phyloP scores from a whole-genome alignment of 2,329 filamentous ascomycete species.

The Podosphaera aphanis region DNA sequence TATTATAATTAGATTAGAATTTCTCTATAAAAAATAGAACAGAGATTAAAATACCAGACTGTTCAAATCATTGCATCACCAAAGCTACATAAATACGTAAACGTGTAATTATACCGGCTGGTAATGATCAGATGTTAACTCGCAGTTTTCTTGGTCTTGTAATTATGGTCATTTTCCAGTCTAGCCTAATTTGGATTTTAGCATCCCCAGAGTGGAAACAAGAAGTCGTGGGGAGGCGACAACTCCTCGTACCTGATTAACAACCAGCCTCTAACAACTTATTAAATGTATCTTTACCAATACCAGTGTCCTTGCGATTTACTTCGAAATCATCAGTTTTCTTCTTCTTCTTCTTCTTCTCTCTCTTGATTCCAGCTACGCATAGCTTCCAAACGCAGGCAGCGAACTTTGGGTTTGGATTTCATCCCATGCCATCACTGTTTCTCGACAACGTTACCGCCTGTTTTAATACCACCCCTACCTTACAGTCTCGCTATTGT shows the following conservation, averaged over 20 bases:
- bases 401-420: background rate
- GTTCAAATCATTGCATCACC: no score
- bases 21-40: no score
- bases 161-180: background rate
- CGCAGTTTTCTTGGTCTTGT: no score
- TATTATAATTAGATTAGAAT: no score
- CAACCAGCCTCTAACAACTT: background rate
- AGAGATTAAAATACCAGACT: no score
- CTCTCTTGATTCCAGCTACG: background rate
- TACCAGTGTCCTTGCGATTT: background rate
- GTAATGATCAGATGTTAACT: no score
- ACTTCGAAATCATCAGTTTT: background rate
- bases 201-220: background rate
- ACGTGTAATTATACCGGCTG: no score
- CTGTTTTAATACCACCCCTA: slow-evolving; percentile 7
- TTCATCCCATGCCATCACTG: background rate
- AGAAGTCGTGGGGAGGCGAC: background rate
- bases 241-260: background rate
- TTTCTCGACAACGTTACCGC: slow-evolving; percentile 10
- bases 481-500: background rate
- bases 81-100: no score
- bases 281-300: background rate
- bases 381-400: background rate
- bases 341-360: no score
- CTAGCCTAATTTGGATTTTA: background rate